These are phyloP conservation scores for Aspergillus novoparasiticus DNA, from an alignment of 2,329 filamentous ascomycete genomes.

Conservation along the genomic window DNA sequence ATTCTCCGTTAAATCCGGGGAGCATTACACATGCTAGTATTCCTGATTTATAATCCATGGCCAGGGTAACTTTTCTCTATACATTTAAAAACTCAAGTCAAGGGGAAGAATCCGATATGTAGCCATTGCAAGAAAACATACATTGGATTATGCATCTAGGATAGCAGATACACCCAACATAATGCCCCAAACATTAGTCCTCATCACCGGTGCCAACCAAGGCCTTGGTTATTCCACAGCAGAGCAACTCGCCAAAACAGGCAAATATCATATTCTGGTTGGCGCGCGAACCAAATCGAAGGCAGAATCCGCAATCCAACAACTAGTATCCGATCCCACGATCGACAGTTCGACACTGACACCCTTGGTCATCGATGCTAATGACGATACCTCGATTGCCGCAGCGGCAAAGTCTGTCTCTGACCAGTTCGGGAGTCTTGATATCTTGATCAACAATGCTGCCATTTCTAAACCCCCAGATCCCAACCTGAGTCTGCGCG, in stretches of 20 bases:
- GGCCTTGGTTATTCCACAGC: conserved; percentile 4
- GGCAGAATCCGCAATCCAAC: conserved; percentile 3
- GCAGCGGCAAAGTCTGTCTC: conserved; percentile 1
- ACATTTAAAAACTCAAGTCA: too few species aligned
- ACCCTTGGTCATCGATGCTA: conserved; percentile 3
- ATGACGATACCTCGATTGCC: conserved; percentile 1
- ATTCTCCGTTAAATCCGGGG: too few species aligned
- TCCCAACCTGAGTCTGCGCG: neutral
- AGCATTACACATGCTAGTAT: too few species aligned
- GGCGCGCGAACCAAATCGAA: conserved; percentile 6
- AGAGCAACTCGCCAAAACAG: neutral
- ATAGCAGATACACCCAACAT: too few species aligned
- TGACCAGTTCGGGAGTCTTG: conserved; percentile 2
- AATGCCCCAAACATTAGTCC: conserved; percentile 1
- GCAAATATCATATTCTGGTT: conserved; percentile 8
- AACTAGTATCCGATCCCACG: neutral
- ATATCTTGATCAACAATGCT: conserved; percentile 11
- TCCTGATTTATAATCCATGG: too few species aligned
- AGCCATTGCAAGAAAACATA: too few species aligned
- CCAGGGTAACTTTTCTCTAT: too few species aligned
- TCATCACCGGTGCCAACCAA: conserved; percentile 11
- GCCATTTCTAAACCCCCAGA: conserved; percentile 2
- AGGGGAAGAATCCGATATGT: too few species aligned
- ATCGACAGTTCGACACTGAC: conserved; percentile 2
- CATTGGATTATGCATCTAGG: too few species aligned